phyloP scores from a whole-genome alignment of 306 rosid genomes.

The Ormosia semicastrata region DNA sequence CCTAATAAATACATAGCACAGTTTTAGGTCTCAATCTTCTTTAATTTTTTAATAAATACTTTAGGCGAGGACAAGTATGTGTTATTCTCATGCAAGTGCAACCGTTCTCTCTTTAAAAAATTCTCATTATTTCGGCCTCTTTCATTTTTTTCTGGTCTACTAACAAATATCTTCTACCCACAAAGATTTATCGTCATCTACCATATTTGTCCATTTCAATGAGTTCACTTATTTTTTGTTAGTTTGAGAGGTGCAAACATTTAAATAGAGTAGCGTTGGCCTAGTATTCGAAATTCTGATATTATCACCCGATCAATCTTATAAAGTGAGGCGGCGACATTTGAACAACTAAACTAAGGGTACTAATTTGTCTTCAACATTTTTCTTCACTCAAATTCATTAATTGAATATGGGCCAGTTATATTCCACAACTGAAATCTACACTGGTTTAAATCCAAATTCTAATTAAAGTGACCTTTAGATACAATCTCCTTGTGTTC shows the following conservation, averaged over 20 bases:
- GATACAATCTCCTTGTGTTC: not conserved
- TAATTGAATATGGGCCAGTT: not conserved
- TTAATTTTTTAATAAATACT: slow-evolving; percentile 30
- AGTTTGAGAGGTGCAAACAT: too few relatives aligned
- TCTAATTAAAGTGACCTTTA: not conserved
- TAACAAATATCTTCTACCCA: slow-evolving; percentile 5
- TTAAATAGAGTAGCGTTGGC: too few relatives aligned
- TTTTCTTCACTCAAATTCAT: not conserved
- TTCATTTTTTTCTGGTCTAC: not conserved
- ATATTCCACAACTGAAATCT: not conserved
- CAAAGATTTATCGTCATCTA: slow-evolving; percentile 1
- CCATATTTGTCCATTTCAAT: not conserved
- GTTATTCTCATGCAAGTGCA: slow-evolving; percentile 28
- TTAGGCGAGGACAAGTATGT: slow-evolving; percentile 25
- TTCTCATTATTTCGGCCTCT: slow-evolving; percentile 49
- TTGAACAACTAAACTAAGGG: not conserved
- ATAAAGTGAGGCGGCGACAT: too few relatives aligned
- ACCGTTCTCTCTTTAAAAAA: slow-evolving; percentile 43
- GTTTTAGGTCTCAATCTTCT: slow-evolving; percentile 20
- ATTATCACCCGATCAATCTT: too few relatives aligned
- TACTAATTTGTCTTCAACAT: not conserved
- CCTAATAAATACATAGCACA: slow-evolving; percentile 31
- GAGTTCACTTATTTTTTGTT: not conserved
- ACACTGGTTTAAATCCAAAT: not conserved
- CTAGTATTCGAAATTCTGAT: too few relatives aligned